phyloP scores from a whole-genome alignment of 2,329 filamentous ascomycete species.

The Fusarium avenaceum region DNA sequence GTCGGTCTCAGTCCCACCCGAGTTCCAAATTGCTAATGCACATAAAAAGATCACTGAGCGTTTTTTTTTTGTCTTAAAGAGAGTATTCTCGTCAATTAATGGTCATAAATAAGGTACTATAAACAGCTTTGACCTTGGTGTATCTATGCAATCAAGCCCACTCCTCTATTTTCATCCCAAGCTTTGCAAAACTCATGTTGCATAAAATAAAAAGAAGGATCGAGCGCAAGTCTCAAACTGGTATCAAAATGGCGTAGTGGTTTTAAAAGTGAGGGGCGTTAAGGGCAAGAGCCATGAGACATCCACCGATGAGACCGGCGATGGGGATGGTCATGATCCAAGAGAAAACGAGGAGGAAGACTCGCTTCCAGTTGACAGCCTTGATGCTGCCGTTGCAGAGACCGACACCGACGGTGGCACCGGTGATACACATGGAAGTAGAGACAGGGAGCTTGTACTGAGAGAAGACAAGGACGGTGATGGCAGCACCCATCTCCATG shows the following conservation, averaged over 20 bases:
- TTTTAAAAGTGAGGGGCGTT: slow-evolving; percentile 57
- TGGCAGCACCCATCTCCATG: slow-evolving; percentile 85
- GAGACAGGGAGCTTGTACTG: slow-evolving; percentile 82
- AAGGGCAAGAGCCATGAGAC: slow-evolving; percentile 57
- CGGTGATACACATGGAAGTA: slow-evolving; percentile 84
- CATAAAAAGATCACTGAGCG: too few species aligned
- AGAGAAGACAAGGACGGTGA: slow-evolving; percentile 82
- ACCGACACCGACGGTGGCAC: slow-evolving; percentile 82
- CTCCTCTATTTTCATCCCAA: slow-evolving; percentile 28
- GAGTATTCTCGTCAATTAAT: slow-evolving; percentile 38
- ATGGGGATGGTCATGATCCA: slow-evolving; percentile 67
- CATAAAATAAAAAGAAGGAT: slow-evolving; percentile 18
- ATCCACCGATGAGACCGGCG: slow-evolving; percentile 58
- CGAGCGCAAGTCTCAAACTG: slow-evolving; percentile 7
- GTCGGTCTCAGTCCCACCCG: too few species aligned
- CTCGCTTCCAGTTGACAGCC: slow-evolving; percentile 82
- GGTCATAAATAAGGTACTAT: slow-evolving; percentile 22
- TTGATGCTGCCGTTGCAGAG: slow-evolving; percentile 80
- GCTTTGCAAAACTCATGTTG: neutral
- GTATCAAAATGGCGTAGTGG: slow-evolving; percentile 8
- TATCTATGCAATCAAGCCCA: slow-evolving; percentile 29
- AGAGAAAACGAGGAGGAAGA: slow-evolving; percentile 74
- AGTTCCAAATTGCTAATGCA: too few species aligned
- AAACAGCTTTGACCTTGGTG: slow-evolving; percentile 8
- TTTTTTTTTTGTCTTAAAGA: neutral